Evolutionary conservation across 2,329 filamentous ascomycete genomes (phyloP).

Genomic region (Penicillium sp.): DNA sequence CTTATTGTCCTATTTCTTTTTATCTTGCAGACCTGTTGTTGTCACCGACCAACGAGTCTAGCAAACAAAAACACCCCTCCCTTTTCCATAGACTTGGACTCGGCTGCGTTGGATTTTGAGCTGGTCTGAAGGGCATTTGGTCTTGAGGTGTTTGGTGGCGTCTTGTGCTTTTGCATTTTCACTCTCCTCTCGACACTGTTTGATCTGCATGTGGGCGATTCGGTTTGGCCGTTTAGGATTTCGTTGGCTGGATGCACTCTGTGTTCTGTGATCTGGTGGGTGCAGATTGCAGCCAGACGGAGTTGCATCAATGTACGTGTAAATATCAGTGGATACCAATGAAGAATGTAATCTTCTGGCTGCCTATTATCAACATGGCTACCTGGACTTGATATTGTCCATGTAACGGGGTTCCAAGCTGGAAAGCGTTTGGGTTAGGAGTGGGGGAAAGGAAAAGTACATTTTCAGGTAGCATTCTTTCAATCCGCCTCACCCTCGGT

Average conservation of each 20-base stretch:
- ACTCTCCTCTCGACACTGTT: constrained; percentile 35
- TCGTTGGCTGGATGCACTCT: constrained; percentile 8
- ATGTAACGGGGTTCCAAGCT: neutral
- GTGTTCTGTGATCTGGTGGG: neutral
- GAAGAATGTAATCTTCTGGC: constrained; percentile 12
- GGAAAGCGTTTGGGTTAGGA: too few species aligned
- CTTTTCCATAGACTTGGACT: constrained; percentile 24
- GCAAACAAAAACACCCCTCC: constrained; percentile 5
- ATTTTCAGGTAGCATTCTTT: constrained; percentile 11
- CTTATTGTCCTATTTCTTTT: constrained; percentile 10
- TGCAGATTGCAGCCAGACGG: neutral
- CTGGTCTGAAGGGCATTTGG: constrained; percentile 28
- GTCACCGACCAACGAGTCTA: constrained; percentile 1
- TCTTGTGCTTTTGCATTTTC: constrained; percentile 27
- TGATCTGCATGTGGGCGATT: constrained; percentile 21
- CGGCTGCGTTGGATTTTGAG: constrained; percentile 18
- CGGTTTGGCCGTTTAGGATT: constrained; percentile 12
- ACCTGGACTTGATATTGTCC: neutral
- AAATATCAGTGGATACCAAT: constrained; percentile 14
- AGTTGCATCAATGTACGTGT: constrained; percentile 17
- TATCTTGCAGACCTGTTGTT: constrained; percentile 8
- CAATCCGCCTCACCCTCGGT: constrained; percentile 7
- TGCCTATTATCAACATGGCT: neutral
- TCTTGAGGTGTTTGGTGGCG: constrained; percentile 28
- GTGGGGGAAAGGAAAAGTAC: constrained; percentile 4